Evolutionary conservation across 805 yeast species (phyloP).

Genomic region (Candida tallmaniae): DNA sequence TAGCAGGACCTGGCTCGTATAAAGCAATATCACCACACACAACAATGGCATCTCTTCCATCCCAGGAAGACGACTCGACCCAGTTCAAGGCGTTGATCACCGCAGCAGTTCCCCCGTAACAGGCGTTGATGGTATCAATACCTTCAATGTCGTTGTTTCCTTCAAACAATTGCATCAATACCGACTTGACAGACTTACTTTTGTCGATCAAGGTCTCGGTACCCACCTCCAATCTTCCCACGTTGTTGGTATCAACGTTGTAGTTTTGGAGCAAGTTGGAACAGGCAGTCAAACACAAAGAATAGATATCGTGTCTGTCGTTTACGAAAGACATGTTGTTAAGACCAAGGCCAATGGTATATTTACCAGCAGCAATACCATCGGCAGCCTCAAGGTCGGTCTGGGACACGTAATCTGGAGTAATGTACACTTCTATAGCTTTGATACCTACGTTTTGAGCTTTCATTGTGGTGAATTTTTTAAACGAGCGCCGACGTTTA

Average conservation of each 20-base stretch:
- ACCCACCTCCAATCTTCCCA: conserved; percentile 97
- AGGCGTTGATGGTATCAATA: conserved; percentile 91
- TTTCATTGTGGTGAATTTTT: too few relatives aligned
- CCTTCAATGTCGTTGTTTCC: conserved; percentile 93
- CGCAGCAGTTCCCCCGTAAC: conserved; percentile 98
- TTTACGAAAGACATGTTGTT: conserved; percentile 96
- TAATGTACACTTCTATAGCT: conserved; percentile 90
- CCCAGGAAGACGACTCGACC: conserved; percentile 96
- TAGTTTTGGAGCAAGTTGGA: conserved; percentile 73
- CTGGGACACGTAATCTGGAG: conserved; percentile 70
- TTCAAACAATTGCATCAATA: conserved; percentile 88
- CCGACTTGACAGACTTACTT: conserved; percentile 94
- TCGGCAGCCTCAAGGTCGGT: conserved; percentile 80
- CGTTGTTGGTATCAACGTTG: conserved; percentile 70
- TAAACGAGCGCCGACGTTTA: too few relatives aligned
- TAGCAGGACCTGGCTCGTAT: conserved; percentile 94
- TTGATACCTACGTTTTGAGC: conserved; percentile 96
- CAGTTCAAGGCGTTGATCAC: conserved; percentile 91
- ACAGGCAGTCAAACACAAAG: conserved; percentile 86
- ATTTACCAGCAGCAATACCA: conserved; percentile 88
- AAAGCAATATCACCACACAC: conserved; percentile 98
- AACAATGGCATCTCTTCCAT: conserved; percentile 95
- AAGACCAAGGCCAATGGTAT: conserved; percentile 98
- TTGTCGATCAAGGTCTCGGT: conserved; percentile 96
- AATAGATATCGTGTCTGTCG: conserved; percentile 96